Evolutionary conservation across 2,329 filamentous ascomycete species (phyloP).

Genomic region (Calonectria hongkongensis): DNA sequence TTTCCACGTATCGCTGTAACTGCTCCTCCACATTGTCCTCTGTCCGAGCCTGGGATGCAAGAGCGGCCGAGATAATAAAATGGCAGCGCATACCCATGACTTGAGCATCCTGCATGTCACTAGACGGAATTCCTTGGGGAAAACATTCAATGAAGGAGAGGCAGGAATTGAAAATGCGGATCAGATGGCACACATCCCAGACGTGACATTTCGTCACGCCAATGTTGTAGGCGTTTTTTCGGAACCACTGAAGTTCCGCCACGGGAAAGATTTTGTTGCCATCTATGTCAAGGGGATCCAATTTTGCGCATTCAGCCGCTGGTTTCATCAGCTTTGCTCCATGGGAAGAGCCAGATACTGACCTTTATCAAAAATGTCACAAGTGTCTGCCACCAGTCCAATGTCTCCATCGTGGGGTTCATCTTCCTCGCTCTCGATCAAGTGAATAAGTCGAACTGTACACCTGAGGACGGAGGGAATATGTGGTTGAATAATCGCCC

Average conservation of each 20-base stretch:
- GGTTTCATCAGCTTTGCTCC: constrained; percentile 35
- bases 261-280: constrained; percentile 73
- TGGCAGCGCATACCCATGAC: constrained; percentile 81
- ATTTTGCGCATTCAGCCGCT: constrained; percentile 57
- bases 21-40: constrained; percentile 70
- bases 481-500: constrained; percentile 51
- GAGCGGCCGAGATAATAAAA: constrained; percentile 76
- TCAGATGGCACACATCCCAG: constrained; percentile 72
- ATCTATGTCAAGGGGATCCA: constrained; percentile 61
- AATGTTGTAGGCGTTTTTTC: constrained; percentile 87
- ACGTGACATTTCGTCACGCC: constrained; percentile 76
- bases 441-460: constrained; percentile 70
- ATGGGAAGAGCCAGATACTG: constrained; percentile 26
- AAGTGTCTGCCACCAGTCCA: constrained; percentile 69
- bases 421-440: constrained; percentile 61
- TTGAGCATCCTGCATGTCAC: constrained; percentile 68
- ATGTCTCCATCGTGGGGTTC: constrained; percentile 21
- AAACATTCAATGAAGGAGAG: constrained; percentile 71
- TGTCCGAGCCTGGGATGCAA: constrained; percentile 71
- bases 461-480: constrained; percentile 67
- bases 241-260: constrained; percentile 88
- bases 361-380: constrained; percentile 69
- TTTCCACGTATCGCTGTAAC: constrained; percentile 76
- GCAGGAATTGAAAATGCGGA: constrained; percentile 74
- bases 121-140: constrained; percentile 65